Conservation (phyloP, 202 grass and related monocot genomes). For the Eragrostis tef region DNA sequence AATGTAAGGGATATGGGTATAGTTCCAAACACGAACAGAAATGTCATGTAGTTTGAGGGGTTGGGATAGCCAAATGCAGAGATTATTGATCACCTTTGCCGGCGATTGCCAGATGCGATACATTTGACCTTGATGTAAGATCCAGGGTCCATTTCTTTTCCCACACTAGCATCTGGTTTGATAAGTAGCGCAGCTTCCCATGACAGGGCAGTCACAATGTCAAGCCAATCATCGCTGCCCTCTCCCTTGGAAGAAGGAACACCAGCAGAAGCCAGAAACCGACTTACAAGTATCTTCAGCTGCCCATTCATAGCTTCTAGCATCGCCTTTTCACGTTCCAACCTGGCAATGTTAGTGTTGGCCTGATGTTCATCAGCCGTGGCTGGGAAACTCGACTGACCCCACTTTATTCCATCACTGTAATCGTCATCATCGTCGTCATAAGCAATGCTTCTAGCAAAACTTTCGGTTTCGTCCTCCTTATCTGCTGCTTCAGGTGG, state of each 20-base stretch:
- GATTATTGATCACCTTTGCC: conserved; percentile 69
- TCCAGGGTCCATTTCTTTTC: conserved; percentile 95
- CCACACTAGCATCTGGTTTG: conserved; percentile 79
- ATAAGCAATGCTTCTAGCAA: conserved; percentile 46
- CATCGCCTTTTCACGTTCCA: conserved; percentile 81
- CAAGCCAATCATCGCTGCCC: conserved; percentile 69
- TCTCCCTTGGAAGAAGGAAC: conserved; percentile 56
- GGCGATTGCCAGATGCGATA: conserved; percentile 71
- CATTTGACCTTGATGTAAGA: conserved; percentile 98
- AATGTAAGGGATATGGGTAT: conserved; percentile 25
- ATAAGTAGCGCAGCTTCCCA: conserved; percentile 90
- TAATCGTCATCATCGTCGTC: conserved; percentile 49
- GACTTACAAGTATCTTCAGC: conserved; percentile 86
- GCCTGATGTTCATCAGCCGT: conserved; percentile 52
- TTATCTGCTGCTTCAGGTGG: conserved; percentile 79
- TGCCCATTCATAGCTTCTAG: conserved; percentile 95
- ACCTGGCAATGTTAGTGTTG: conserved; percentile 45
- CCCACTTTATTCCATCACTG: conserved; percentile 60
- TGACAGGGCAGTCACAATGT: conserved; percentile 77
- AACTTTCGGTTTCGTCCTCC: conserved; percentile 53
- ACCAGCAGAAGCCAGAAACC: conserved; percentile 78
- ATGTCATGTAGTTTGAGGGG: neutral
- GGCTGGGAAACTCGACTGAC: conserved; percentile 57
- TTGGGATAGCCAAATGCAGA: conserved; percentile 1
- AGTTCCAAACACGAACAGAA: conserved; percentile 33